Evolutionary conservation across 2,329 filamentous ascomycete species (phyloP), one percentile per base, ranked within the genome.

Genomic region (Sarocladium kiliense): DNA sequence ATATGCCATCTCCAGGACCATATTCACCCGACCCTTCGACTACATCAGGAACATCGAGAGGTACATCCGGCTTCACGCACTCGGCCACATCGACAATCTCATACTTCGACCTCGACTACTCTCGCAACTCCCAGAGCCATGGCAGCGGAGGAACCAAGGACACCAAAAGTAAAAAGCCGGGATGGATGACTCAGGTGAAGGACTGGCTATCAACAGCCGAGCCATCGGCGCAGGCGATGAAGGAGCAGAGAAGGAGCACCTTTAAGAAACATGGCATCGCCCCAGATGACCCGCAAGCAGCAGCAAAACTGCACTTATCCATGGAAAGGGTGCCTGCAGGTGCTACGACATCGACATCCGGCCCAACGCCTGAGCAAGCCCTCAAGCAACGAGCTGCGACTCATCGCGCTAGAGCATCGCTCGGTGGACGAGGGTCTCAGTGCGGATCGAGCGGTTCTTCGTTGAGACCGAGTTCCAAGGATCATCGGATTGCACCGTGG

Each of bases 151-250:
- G 21, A 16, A n/a, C 27, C 12, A 47, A 18, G 30, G 18, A 7
- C 27, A 36, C 18, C 4, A 32, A 51, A 18, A 21, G 27, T 27
- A 51, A 51, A 27, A 51, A 34, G 30, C 47, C 47, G 9, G 5
- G 47, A n/a, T 78, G 76, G 73, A 55, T 77, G 21, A 65, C 65
- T 6, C 71, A 74, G 26, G 63, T 79, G 49, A 81, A 77, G 57
- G 71, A 68, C 44, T 81, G 78, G 78, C 62, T 80, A 7, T 69
- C 69, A 1, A 69, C 72, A 21, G 76, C 73, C 49, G 78, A 81
- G 58, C 78, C 78, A 11, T 80, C 78, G 0, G 68, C 70, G 1
- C 74, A 77, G 44, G 78, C 76, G 1, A 67, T 79, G 59, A 77
- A 74, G 59, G 64, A 74, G 14, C 74, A 78, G 58, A 76, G 73